Evolutionary conservation across 805 yeast species (phyloP).

Genomic region (Candida ascalaphidarum): DNA sequence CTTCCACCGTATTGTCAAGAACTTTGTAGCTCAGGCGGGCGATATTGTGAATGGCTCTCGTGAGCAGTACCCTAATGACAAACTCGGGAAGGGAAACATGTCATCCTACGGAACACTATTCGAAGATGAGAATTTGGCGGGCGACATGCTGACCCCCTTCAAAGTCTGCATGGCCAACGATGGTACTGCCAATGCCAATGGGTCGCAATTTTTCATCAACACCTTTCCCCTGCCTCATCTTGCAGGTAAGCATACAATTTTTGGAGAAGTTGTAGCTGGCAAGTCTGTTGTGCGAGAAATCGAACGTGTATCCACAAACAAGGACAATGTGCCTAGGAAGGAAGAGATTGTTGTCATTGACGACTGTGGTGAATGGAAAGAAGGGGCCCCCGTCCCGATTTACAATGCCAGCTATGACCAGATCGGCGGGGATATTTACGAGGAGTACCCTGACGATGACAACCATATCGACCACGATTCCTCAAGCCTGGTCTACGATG

Average conservation of each 20-base stretch:
- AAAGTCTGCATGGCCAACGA: slow-evolving; percentile 59
- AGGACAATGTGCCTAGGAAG: slow-evolving; percentile 35
- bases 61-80: slow-evolving; percentile 12
- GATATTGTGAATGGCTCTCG: slow-evolving; percentile 38
- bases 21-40: slow-evolving; percentile 67
- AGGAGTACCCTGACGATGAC: slow-evolving; percentile 76
- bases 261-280: slow-evolving; percentile 64
- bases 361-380: slow-evolving; percentile 59
- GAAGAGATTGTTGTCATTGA: slow-evolving; percentile 36
- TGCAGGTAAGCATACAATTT: slow-evolving; percentile 66
- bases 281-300: slow-evolving; percentile 62
- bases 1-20: slow-evolving; percentile 59
- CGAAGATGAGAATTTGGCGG: slow-evolving; percentile 49
- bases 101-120: slow-evolving; percentile 22
- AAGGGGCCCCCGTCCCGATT: slow-evolving; percentile 45
- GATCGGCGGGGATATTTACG: slow-evolving; percentile 64
- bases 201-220: slow-evolving; percentile 65
- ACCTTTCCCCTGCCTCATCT: slow-evolving; percentile 67
- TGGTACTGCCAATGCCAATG: slow-evolving; percentile 40
- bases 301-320: slow-evolving; percentile 38
- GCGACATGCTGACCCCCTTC: slow-evolving; percentile 37
- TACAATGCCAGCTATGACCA: slow-evolving; percentile 52
- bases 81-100: slow-evolving; percentile 28
- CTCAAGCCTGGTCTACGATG: slow-evolving; percentile 42
- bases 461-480: slow-evolving; percentile 48